Evolutionary conservation across 345 rosid species (phyloP), one percentile per base, ranked within the genome.

Genomic region (Boechera stricta): DNA sequence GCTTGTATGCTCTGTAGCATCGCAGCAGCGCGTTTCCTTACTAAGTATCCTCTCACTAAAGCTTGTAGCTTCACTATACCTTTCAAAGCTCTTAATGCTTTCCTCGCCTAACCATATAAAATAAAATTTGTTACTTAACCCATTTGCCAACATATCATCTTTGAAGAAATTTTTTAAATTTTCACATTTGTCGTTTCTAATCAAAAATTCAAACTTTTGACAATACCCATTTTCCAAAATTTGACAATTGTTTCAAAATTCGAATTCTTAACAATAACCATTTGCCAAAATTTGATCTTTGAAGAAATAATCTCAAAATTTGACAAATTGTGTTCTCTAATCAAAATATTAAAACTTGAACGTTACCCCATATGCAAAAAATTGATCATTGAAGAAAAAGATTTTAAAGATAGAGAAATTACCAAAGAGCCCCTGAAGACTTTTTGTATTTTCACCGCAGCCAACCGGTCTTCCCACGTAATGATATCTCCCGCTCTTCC

Each of bases 31-130:
- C 90, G 87, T 75, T 88, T 92, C 59, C 97, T 84, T 12, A 87
- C 97, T 9, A 92, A 82, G 77, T 76, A 90, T 9, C 97, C 97
- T 79, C 97, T 82, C 29, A 92, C 91, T 6, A 88, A 73, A n/a
- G 97, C 97, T 67, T 92, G 97, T 32, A 92, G 58, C 84, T 88
- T 87, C 58, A 90, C 97, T 72, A 92, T 76, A 71, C 93, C 93
- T 76, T 83, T 90, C 71, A 92, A 76, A 2, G 96, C 97, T 82
- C 97, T 76, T 66, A 84, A 84, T 2, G 97, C 97, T 78, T 87
- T 92, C 66, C 96, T 81, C 11, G 97, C 88, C 97, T 92, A 59
- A 69, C 75, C 54, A 51, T 59, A 21, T 2, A 54, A 7, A 38
- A 44, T 0, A 5, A 11, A 54, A 4, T 3, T 3, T 3, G 13